phyloP scores from a whole-genome alignment of 495 filamentous ascomycete genomes.

The Talaromyces trachyspermus region DNA sequence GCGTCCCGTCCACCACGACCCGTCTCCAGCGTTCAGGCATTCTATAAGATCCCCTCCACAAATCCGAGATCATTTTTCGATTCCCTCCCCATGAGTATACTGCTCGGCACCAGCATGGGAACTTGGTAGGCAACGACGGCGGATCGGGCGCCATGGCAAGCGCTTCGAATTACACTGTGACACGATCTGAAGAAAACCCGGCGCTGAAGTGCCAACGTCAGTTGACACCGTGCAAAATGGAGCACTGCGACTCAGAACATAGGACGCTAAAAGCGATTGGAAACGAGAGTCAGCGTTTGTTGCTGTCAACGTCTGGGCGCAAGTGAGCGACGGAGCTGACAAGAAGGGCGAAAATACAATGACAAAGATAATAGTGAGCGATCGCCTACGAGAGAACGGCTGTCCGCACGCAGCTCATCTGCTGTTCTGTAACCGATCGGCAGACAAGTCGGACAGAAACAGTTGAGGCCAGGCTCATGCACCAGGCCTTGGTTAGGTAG shows the following conservation, averaged over 20 bases:
- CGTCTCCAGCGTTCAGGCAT: slow-evolving; percentile 94
- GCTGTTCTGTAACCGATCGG: neutral
- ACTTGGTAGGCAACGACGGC: slow-evolving; percentile 68
- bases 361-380: neutral
- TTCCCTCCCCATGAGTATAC: slow-evolving; percentile 98
- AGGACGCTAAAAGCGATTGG: no score
- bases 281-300: neutral
- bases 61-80: slow-evolving; percentile 92
- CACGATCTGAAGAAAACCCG: neutral
- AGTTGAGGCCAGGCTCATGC: neutral
- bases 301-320: neutral
- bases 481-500: neutral
- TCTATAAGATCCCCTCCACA: slow-evolving; percentile 95
- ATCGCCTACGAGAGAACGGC: no score
- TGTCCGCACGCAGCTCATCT: no score
- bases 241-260: no score
- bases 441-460: neutral
- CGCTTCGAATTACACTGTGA: neutral
- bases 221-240: no score
- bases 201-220: no score
- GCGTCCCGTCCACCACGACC: slow-evolving; percentile 96
- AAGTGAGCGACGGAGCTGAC: neutral
- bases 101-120: slow-evolving; percentile 94
- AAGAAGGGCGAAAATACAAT: slow-evolving; percentile 1
- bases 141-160: slow-evolving; percentile 49